Percentiles rank a stretch among this genome's conserved stretches.
Evolutionary conservation across 1,284 basidiomycete genomes (phyloP).

Genomic region (Amylostereum chailletii): DNA sequence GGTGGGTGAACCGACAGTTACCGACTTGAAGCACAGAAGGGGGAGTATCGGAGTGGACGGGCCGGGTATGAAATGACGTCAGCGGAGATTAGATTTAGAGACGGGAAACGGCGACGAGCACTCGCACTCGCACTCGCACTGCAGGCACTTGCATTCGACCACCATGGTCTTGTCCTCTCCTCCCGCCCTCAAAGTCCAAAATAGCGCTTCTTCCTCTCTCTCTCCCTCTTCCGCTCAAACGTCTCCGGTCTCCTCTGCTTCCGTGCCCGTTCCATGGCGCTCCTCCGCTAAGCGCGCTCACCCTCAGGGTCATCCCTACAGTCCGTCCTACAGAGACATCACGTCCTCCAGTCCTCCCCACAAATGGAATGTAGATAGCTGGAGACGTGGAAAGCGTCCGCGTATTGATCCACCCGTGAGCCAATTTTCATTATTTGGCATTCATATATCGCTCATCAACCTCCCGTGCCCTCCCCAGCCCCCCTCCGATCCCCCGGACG

Average conservation of each 20-base stretch:
- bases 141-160: no score
- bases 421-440: constrained; percentile 2
- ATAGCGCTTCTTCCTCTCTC: constrained; percentile 29
- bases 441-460: constrained; percentile 3
- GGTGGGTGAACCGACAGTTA: no score
- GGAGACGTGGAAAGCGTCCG: constrained; percentile 44
- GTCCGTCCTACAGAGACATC: no score
- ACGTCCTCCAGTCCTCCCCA: constrained; percentile 21
- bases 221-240: constrained; percentile 22
- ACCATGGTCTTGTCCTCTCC: no score
- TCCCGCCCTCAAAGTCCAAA: no score
- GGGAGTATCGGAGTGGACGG: no score
- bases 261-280: constrained; percentile 28
- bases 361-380: constrained; percentile 44
- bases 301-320: constrained; percentile 15
- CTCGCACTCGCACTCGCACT: no score
- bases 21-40: no score
- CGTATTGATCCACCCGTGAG: constrained; percentile 39
- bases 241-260: neutral
- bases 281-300: constrained; percentile 38
- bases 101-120: no score
- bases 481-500: constrained; percentile 2
- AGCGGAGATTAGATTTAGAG: no score
- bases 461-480: constrained; percentile 4
- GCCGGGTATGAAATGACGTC: no score